Percentiles rank a stretch among this genome's conserved stretches.
These are phyloP conservation scores for Tolypocladium amazonense DNA, from an alignment of 2,329 filamentous ascomycete genomes.

Conservation along the genomic window DNA sequence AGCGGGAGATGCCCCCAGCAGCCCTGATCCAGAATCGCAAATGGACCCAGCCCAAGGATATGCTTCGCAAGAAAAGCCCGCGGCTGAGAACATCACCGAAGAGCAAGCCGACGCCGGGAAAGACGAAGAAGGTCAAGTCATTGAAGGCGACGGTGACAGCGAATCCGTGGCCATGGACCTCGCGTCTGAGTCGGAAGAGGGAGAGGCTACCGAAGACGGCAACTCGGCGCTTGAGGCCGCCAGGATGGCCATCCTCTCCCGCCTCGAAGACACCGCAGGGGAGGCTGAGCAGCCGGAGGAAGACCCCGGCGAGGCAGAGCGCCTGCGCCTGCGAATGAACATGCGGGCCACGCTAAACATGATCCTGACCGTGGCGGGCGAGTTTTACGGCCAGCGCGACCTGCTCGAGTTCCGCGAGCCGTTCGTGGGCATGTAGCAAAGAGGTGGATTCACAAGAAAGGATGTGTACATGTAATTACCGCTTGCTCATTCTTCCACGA, in stretches of 20 bases:
- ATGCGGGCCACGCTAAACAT: conserved; percentile 74
- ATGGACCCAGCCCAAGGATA: not conserved
- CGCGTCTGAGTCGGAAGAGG: conserved; percentile 19
- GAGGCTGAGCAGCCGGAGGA: conserved; percentile 16
- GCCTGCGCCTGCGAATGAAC: conserved; percentile 31
- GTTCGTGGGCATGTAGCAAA: conserved; percentile 32
- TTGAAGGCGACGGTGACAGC: conserved; percentile 6
- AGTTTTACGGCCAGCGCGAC: conserved; percentile 84
- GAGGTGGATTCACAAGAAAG: conserved; percentile 1
- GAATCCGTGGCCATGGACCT: conserved; percentile 34
- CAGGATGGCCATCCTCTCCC: conserved; percentile 36
- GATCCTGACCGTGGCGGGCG: conserved; percentile 79
- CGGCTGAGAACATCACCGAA: conserved; percentile 5
- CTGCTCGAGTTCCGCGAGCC: conserved; percentile 64
- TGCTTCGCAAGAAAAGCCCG: not conserved
- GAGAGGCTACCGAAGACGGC: conserved; percentile 25
- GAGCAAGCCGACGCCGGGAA: conserved; percentile 13
- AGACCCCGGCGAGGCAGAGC: conserved; percentile 14
- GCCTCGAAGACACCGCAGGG: conserved; percentile 21
- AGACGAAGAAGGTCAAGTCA: conserved; percentile 2
- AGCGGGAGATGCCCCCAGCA: not conserved
- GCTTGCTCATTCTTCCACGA: not conserved
- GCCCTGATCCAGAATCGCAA: not conserved
- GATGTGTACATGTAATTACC: not conserved
- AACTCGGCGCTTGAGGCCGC: conserved; percentile 34